Base-by-base conservation (phyloP, 1,139 yeast genomes). In the Kurtzmaniella quercitrusa region DNA sequence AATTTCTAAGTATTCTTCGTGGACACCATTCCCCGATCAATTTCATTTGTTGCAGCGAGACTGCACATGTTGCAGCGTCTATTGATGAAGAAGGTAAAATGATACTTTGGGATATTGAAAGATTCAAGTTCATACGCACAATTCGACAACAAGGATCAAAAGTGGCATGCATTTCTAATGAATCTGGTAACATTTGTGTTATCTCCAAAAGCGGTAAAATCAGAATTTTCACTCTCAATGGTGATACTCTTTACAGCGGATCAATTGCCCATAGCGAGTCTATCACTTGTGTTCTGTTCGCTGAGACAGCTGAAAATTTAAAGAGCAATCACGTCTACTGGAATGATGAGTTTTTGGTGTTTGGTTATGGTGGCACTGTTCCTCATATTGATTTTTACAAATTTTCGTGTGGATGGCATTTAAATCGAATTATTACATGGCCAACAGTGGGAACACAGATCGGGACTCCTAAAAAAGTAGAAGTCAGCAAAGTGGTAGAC, bases 31-130 rank as follows among this genome's bases (percentile, higher is more conserved):
- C 64, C 3, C 55, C 63, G 0, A 64, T 85, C 5, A 57, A 55
- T 12, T 66, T 66, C 15, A 54, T 84, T 32, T 62, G 63, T 36
- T 66, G 66, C 39, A 71, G 80, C 37, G 65, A 69, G n/a, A 74
- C 76, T 39, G 81, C 67, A 55, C 78, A 80, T 41, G 57, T 75
- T 2, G 66, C 82, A 2, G 46, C 82, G 9, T 74, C 82, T 44
- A 56, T 76, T 16, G 88, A 83, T 54, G 46, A 40, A 0, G 58
- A 55, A 3, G 87, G 89, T 0, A 55, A 57, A 2, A 76, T 76
- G 3, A 72, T 70, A 20, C 47, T 78, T 5, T 83, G 91, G 91
- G 86, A 84, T 51, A 52, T 78, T 36, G 68, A 78, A 0, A 59
- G 82, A 26, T 69, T 66, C 43, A 71, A 68, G 41, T 68, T 71